Base-by-base conservation (phyloP, 257 asterid species). In the Osmanthus fragrans region DNA sequence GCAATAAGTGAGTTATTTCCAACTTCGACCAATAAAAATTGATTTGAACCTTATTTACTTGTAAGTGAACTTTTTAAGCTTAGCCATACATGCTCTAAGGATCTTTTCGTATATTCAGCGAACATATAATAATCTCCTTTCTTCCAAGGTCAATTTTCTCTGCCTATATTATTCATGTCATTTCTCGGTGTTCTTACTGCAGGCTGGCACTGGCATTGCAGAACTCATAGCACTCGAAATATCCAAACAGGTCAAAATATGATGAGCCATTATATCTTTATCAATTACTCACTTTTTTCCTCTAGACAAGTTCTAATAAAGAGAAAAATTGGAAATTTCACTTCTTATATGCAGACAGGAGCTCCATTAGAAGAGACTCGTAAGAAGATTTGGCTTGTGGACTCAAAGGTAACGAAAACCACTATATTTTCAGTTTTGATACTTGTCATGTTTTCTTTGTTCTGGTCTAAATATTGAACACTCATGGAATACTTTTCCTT, bases 191-290 rank as follows among this genome's bases (percentile, higher is more conserved):
- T 80, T 58, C 49, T 72, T 73, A 54, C 42, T 81, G 86, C 90
- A 95, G 99, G 99, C 99, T 79, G 99, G 99, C 73, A 95, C 99
- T 32, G 99, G 99, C 73, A 95, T 95, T 75, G 99, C 99, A 9
- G 98, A 95, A 81, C 94, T 95, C 84, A 95, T 95, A 79, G 99
- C 99, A 79, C 99, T 89, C 80, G 98, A 95, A 86, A 93, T 95
- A 72, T 92, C 99, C 16, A 95, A 95, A 82, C 97, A 95, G 98
- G 99, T 95, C 23, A 72, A 75, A 77, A 70, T 66, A 65, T 21
- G 9, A 54, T 23, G 30, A 15, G 27, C 34, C 5, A 75, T 80
- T 74, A 30, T 40, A 32, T 49, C 34, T 60, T 73, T 18, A 23
- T 30, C 73, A 76, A 6, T 58, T 51, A 15, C 78, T 37, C 4